Percentiles rank a stretch among this genome's conserved stretches.
Conservation (phyloP, 768 basidiomycete genomes). For the Stropharia rugosoannulata region DNA sequence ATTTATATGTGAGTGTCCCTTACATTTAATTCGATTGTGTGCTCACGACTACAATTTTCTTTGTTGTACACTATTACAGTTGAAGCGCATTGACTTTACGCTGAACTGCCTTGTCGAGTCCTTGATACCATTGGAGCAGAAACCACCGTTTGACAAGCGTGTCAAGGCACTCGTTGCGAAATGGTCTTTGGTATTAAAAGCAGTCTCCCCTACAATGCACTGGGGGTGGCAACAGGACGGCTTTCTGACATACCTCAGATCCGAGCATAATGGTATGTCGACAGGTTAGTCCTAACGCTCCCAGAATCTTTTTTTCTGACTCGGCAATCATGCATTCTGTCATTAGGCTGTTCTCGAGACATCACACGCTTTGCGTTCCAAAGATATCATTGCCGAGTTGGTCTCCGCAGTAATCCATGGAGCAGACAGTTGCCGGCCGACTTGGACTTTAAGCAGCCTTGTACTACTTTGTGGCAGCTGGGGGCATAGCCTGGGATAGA, state of each 20-base stretch:
- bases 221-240: constrained; percentile 17
- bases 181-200: constrained; percentile 9
- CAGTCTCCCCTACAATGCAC: constrained; percentile 1
- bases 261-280: constrained; percentile 6
- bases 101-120: constrained; percentile 6
- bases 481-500: neutral
- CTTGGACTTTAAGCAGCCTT: constrained; percentile 2
- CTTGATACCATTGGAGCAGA: constrained; percentile 3
- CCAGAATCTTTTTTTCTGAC: constrained; percentile 2
- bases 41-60: neutral
- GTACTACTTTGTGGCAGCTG: neutral
- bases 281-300: neutral
- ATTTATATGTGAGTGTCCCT: constrained; percentile 12
- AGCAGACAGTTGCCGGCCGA: neutral
- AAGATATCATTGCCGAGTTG: neutral
- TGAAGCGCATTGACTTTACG: constrained; percentile 9
- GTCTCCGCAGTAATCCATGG: neutral
- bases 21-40: neutral
- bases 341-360: constrained; percentile 1
- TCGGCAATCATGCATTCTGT: neutral
- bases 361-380: constrained; percentile 6
- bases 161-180: constrained; percentile 7
- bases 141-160: constrained; percentile 6
- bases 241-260: constrained; percentile 9
- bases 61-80: neutral